Base-by-base conservation (phyloP, 352 stramenopile species). In the Elongisporangium senticosum region DNA sequence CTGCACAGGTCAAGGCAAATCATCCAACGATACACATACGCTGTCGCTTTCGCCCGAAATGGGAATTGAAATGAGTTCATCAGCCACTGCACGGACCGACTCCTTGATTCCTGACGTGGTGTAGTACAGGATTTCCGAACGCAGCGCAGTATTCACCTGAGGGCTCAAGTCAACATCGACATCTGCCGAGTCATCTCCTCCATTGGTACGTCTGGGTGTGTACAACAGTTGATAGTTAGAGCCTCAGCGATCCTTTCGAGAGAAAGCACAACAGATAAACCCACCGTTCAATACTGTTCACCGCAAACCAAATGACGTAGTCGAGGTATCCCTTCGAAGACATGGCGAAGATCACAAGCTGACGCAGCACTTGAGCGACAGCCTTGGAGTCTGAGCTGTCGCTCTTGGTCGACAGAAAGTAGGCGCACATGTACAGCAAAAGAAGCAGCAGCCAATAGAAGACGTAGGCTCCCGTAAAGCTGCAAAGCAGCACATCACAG, bases 51-150 rank as follows among this genome's bases (percentile, higher is more conserved):
- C 79, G 22, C 86, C 84, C 7, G 80, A 91, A 28, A 93, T 93
- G 5, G 83, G 83, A 47, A 93, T 93, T 22, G 78, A 75, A 48
- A 93, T 90, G 8, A 86, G 55, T 53, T 91, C 84, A 50, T 90
- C 83, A 1, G 71, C 75, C 19, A 90, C 77, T 4, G 83, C 84
- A 10, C 80, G 81, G 26, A 94, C 78, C 15, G 86, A 91, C 55
- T 91, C 74, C 59, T 94, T 95, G 64, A 96, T 96, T 14, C 88
- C 88, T 26, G 80, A 92, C 15, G 88, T 96, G 7, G 87, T 96
- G 74, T 95, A 96, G 69, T 91, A 93, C 56, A 96, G 55, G 62
- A 96, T 95, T 59, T 96, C 88, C 1, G 80, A 93, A 5, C 87
- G 79, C 51, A 96, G 57, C 2, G 87, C 88, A n/a, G 83, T 82